phyloP scores from a whole-genome alignment of 1,284 basidiomycete species.

The Moniliophthora roreri region DNA sequence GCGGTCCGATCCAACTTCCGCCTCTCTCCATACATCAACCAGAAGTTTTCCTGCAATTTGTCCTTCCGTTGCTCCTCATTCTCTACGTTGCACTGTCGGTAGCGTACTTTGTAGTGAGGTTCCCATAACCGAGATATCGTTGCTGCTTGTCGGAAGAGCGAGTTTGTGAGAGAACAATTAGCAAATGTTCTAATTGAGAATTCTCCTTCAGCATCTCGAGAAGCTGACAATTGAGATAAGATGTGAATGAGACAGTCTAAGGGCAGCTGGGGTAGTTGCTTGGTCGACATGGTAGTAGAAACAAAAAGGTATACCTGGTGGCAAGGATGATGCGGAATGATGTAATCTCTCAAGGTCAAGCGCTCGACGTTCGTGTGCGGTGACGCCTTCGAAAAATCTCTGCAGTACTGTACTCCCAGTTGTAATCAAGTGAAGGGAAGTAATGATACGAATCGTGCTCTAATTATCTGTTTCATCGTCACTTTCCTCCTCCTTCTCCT shows the following conservation, averaged over 20 bases:
- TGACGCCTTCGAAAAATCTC: too few relatives aligned
- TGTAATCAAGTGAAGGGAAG: too few relatives aligned
- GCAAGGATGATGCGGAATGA: too few relatives aligned
- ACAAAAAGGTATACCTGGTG: too few relatives aligned
- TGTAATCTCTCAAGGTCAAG: too few relatives aligned
- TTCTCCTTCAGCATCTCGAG: conserved; percentile 5
- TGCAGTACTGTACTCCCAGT: too few relatives aligned
- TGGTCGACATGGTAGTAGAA: too few relatives aligned
- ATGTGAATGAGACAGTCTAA: conserved; percentile 16
- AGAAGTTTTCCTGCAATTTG: conserved; percentile 39
- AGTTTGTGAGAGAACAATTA: conserved; percentile 3
- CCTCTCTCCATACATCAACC: conserved; percentile 43
- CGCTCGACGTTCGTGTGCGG: too few relatives aligned
- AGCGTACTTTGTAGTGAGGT: conserved; percentile 47
- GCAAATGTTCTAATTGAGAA: conserved; percentile 6
- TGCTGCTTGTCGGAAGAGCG: conserved; percentile 15
- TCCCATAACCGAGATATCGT: conserved; percentile 41
- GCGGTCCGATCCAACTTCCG: conserved; percentile 42
- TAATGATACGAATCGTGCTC: too few relatives aligned
- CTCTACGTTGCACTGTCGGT: conserved; percentile 37
- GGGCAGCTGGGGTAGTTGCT: conserved; percentile 13
- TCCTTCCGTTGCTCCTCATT: conserved; percentile 35
- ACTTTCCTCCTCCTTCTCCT: conserved; percentile 49
- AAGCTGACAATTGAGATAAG: conserved; percentile 10
- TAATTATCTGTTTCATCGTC: conserved; percentile 17